Conservation (phyloP, 768 basidiomycete genomes). For the Termitomyces sp. region DNA sequence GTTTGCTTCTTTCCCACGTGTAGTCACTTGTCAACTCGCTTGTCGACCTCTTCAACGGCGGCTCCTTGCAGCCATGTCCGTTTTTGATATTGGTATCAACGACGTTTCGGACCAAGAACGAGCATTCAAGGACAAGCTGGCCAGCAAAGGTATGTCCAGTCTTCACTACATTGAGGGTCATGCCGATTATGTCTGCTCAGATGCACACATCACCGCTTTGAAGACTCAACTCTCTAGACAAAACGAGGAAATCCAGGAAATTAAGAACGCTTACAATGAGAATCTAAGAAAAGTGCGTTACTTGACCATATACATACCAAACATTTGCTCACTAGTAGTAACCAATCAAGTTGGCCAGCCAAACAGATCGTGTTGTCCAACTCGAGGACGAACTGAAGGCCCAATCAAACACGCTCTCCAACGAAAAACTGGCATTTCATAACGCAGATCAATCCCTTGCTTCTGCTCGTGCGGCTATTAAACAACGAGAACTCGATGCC, state of each 20-base stretch:
- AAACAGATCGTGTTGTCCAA: constrained; percentile 48
- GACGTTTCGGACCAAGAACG: constrained; percentile 45
- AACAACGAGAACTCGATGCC: constrained; percentile 40
- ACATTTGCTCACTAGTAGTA: neutral
- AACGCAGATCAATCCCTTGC: constrained; percentile 47
- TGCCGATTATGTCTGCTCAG: constrained; percentile 20
- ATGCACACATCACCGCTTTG: constrained; percentile 43
- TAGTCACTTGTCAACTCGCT: neutral
- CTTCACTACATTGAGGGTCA: neutral
- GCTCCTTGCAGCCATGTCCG: constrained; percentile 33
- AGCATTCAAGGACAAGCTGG: constrained; percentile 38
- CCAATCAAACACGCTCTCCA: constrained; percentile 50
- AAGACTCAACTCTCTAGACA: constrained; percentile 37
- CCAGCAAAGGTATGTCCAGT: constrained; percentile 38
- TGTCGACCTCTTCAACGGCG: neutral
- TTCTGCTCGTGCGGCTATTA: constrained; percentile 44
- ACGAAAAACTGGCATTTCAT: constrained; percentile 43
- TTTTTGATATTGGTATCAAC: constrained; percentile 38
- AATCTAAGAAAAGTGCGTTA: constrained; percentile 38
- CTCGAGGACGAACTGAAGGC: constrained; percentile 47
- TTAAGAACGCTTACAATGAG: constrained; percentile 36
- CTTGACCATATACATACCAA: neutral
- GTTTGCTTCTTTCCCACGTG: neutral
- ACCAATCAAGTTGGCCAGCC: constrained; percentile 42
- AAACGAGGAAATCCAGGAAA: constrained; percentile 35